Conservation (phyloP, 805 yeast genomes). For the Starmerella ratchasimensis region DNA sequence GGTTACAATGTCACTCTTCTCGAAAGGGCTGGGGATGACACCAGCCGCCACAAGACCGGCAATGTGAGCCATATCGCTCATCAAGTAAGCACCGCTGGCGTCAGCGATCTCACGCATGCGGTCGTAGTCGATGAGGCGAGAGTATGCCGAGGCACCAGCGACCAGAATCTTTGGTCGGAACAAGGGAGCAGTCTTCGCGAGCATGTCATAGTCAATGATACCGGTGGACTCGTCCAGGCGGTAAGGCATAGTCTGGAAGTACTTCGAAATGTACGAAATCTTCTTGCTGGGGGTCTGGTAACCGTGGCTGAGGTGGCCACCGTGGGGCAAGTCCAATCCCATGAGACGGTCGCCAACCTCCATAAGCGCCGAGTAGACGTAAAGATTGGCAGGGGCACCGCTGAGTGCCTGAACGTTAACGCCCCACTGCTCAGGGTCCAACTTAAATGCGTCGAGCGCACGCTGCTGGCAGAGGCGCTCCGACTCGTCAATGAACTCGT, state of each 20-base stretch:
- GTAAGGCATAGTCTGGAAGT: constrained; percentile 97
- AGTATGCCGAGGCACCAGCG: constrained; percentile 96
- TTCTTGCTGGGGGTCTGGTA: constrained; percentile 83
- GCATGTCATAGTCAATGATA: constrained; percentile 76
- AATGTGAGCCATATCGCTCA: constrained; percentile 96
- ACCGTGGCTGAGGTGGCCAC: constrained; percentile 96
- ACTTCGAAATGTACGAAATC: constrained; percentile 82
- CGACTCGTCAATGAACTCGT: constrained; percentile 82
- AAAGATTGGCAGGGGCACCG: constrained; percentile 94
- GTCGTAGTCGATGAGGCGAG: constrained; percentile 77
- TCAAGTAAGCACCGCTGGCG: constrained; percentile 79
- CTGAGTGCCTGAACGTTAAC: constrained; percentile 91
- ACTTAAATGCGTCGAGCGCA: constrained; percentile 70
- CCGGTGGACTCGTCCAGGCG: constrained; percentile 79
- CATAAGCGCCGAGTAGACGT: constrained; percentile 79
- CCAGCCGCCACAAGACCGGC: constrained; percentile 94
- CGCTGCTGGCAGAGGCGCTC: constrained; percentile 83
- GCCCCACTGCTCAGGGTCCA: constrained; percentile 81
- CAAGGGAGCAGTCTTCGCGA: constrained; percentile 66
- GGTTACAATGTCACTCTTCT: constrained; percentile 87
- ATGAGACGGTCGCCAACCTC: constrained; percentile 83
- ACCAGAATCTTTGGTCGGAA: constrained; percentile 91
- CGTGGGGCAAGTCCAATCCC: constrained; percentile 97
- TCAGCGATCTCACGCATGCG: constrained; percentile 85
- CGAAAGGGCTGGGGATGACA: constrained; percentile 85